phyloP scores from a whole-genome alignment of 768 basidiomycete species.

The Cystofilobasidium bisporidii region DNA sequence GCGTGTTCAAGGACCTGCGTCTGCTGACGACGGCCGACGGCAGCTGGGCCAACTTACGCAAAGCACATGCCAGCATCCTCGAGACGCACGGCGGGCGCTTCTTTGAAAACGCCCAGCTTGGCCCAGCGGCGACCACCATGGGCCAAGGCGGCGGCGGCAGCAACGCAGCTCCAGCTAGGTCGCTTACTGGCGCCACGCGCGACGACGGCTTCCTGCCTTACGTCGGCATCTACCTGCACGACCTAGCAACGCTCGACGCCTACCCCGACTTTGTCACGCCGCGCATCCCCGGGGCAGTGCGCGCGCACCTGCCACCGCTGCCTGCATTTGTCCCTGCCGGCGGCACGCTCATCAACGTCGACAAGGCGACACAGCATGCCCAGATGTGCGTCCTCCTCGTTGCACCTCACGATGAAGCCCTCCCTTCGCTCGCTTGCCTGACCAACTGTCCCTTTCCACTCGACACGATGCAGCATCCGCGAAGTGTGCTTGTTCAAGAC shows the following conservation, averaged over 20 bases:
- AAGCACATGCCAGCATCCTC: constrained; percentile 39
- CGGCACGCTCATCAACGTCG: constrained; percentile 18
- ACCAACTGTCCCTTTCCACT: not conserved
- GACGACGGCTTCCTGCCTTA: constrained; percentile 14
- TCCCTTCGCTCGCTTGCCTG: not conserved
- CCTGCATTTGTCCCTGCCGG: not conserved
- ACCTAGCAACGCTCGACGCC: constrained; percentile 9
- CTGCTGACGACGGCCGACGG: constrained; percentile 54
- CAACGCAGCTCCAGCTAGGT: not conserved
- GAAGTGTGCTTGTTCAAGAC: constrained; percentile 25
- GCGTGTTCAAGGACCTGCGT: constrained; percentile 63
- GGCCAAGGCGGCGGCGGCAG: too few species aligned
- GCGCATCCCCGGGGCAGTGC: not conserved
- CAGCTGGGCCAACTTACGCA: constrained; percentile 67
- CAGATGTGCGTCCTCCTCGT: constrained; percentile 6
- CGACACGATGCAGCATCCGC: constrained; percentile 14
- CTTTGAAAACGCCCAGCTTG: not conserved
- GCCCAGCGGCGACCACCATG: not conserved
- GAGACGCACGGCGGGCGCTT: not conserved
- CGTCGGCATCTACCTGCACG: constrained; percentile 20
- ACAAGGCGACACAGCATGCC: constrained; percentile 16
- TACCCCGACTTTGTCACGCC: constrained; percentile 5
- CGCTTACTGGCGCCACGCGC: not conserved
- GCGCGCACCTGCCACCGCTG: not conserved
- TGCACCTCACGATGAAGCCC: not conserved